phyloP scores from a whole-genome alignment of 2,329 filamentous ascomycete species.

The Didymella lethalis region DNA sequence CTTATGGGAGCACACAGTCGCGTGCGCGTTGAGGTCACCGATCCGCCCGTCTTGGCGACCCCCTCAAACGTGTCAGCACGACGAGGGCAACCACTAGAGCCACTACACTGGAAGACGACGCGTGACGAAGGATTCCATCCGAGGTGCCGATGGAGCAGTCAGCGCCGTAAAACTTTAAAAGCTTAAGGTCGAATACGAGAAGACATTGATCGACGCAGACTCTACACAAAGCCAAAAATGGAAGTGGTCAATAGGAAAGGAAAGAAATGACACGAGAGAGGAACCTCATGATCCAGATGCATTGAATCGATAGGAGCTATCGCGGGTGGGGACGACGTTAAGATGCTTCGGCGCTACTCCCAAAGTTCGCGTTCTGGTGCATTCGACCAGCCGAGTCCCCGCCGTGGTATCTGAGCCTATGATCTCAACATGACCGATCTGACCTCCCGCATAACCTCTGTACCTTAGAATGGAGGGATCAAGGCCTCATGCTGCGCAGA shows the following conservation, averaged over 20 bases:
- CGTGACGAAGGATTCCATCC: background rate
- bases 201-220: background rate
- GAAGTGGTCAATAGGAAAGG: background rate
- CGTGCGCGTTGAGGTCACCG: slow-evolving; percentile 13
- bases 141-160: background rate
- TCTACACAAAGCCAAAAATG: background rate
- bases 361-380: slow-evolving; percentile 23
- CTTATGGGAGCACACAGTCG: slow-evolving; percentile 11
- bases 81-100: background rate
- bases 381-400: slow-evolving; percentile 18
- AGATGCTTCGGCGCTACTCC: slow-evolving; percentile 20
- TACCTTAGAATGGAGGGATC: background rate
- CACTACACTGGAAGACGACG: background rate
- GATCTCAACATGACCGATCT: background rate
- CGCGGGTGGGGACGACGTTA: slow-evolving; percentile 10
- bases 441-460: background rate
- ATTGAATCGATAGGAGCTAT: slow-evolving; percentile 6
- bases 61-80: slow-evolving; percentile 8
- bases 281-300: background rate
- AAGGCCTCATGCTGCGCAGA: background rate
- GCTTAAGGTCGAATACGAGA: background rate
- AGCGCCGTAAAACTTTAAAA: background rate
- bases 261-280: background rate
- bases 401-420: background rate
- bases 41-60: slow-evolving; percentile 15